Base-by-base conservation (phyloP, 306 rosid species). In the Rubus parviflorus region DNA sequence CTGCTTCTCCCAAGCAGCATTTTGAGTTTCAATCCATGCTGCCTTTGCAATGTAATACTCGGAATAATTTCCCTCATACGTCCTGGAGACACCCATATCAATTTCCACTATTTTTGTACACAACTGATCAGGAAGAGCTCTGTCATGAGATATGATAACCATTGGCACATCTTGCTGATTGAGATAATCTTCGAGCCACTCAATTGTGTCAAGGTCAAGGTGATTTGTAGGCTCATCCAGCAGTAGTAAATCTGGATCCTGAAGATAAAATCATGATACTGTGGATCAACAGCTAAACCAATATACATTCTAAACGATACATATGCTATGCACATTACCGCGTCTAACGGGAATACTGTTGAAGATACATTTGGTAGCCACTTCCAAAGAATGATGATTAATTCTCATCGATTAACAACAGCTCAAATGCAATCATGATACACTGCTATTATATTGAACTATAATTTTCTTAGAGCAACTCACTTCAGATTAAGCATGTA, bases 81-180 rank as follows among this genome's bases (percentile, higher is more conserved):
- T 95, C 75, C 96, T 89, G 74, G 97, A 83, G 25, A 92, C 89
- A 66, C 97, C 99, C 97, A 95, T 87, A 72, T 92, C 99, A 74
- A 97, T 95, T 83, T 95, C 99, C 93, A 95, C 99, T 76, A 95
- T 95, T 85, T 95, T 95, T 19, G 97, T 92, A 83, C 99, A 95
- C 74, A 95, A 91, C 79, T 92, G 99, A 85, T 95, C 99, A 8
- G 92, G 97, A 83, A 95, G 90, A 80, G 99, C 99, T 82, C 99
- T 81, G 86, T 92, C 99, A 74, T 95, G 99, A 64, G 99, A 95
- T 82, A 95, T 92, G 81, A 95, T 90, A 76, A 90, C 99, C 99
- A 95, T 92, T 0, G 99, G 99, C 85, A 95, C 97, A 60, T 89
- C 97, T 77, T 95, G 99, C 90, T 81, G 86, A 63, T 79, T 91